Base-by-base conservation (phyloP, 2,329 filamentous ascomycete genomes). In the Stromatinia cepivora region DNA sequence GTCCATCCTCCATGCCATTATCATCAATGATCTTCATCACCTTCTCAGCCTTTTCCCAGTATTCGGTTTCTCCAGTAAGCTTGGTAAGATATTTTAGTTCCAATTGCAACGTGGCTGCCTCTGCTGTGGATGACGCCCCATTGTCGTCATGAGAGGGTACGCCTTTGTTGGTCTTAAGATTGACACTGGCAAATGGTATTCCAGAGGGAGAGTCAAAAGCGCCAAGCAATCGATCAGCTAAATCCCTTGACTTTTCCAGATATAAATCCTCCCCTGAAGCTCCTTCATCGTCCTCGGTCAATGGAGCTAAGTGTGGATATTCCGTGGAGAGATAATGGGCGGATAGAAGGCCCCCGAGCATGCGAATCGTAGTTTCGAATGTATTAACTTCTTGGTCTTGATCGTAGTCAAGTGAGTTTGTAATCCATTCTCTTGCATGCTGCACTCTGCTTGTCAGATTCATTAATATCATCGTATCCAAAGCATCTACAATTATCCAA, bases 381-480 rank as follows among this genome's bases (percentile, higher is more conserved):
- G 93, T 97, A 79, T 93, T 98, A 69, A 99, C 94, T 78, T 97
- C 93, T 79, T 97, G 93, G 76, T 97, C 86, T 79, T 97, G 93
- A 71, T 97, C 90, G 81, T 96, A 98, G 15, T 89, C 90, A 72
- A 98, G 81, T 10, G 89, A 89, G 6, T 88, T 90, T 1, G 92
- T 85, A 61, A 99, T 88, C 95, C 95, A 99, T 77, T 97, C 87
- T 69, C 94, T 86, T 39, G 95, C 94, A 77, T 96, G 89, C 50
- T 89, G 86, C 52, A 99, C 85, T 71, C 94, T 89, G 45, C 88
- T 91, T 20, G 94, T 98, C 73, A 97, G 84, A 79, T 98, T 98
- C 95, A 99, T 99, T 71, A 99, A 84, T 82, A 99, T 99, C 85
- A 98, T 87, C 0, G 95, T 99, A 80, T 99, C 95, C 72, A 99